Base-by-base conservation (phyloP, 108 stramenopile species). In the Fragilaria crotonensis region DNA sequence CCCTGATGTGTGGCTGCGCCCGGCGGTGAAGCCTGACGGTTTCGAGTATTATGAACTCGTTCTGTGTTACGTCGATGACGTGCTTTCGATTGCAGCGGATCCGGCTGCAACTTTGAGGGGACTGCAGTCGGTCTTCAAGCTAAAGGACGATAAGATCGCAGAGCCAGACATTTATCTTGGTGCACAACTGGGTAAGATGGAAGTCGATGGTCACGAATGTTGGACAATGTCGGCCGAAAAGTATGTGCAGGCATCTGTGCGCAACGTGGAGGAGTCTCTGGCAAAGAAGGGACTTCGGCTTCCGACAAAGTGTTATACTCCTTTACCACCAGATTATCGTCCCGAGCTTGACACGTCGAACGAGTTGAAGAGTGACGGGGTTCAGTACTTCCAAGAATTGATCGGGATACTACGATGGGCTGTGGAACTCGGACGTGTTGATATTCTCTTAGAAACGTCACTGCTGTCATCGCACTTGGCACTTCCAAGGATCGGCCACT, bases 11-110 rank as follows among this genome's bases (percentile, higher is more conserved):
- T n/a, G n/a, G n/a, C n/a, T n/a, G n/a, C n/a, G n/a, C n/a, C n/a
- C n/a, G n/a, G n/a, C n/a, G n/a, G n/a, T n/a, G n/a, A n/a, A n/a
- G n/a, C n/a, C n/a, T n/a, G n/a, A n/a, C n/a, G n/a, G n/a, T n/a
- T n/a, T n/a, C n/a, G n/a, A n/a, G n/a, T n/a, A 78, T 25, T 44
- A 57, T 59, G 60, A 72, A 36, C 52, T 77, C 0, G n/a, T n/a
- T n/a, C n/a, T n/a, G n/a, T n/a, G n/a, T n/a, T n/a, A n/a, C n/a
- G n/a, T n/a, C n/a, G n/a, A n/a, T n/a, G n/a, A n/a, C n/a, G n/a
- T n/a, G n/a, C n/a, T n/a, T n/a, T n/a, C n/a, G n/a, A n/a, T n/a
- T n/a, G n/a, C n/a, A n/a, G n/a, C n/a, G n/a, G n/a, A n/a, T n/a
- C n/a, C n/a, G n/a, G n/a, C n/a, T n/a, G n/a, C n/a, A n/a, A n/a